Percentiles rank a stretch among this genome's conserved stretches.
phyloP scores from a whole-genome alignment of 768 basidiomycete genomes.

The Pisolithus marmoratus region DNA sequence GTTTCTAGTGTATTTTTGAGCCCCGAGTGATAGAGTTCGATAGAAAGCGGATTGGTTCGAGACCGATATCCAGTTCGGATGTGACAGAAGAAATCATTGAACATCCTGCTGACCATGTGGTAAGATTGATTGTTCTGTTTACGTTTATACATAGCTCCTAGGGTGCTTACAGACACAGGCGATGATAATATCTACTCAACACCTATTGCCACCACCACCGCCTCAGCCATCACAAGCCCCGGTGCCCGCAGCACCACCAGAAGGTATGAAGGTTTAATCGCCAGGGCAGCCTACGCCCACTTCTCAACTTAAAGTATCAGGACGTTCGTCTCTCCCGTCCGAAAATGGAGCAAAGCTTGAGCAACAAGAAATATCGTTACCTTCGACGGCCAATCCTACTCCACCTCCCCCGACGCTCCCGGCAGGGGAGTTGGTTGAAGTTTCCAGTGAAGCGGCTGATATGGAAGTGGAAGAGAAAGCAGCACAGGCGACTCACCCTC shows the following conservation, averaged over 20 bases:
- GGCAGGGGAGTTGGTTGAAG: slow-evolving; percentile 11
- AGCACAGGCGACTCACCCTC: slow-evolving; percentile 20
- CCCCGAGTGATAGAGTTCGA: slow-evolving; percentile 91
- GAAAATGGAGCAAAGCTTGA: slow-evolving; percentile 27
- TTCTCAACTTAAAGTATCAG: slow-evolving; percentile 5
- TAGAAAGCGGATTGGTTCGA: slow-evolving; percentile 52
- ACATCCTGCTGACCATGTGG: slow-evolving; percentile 47
- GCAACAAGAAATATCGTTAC: slow-evolving; percentile 30
- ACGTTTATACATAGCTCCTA: slow-evolving; percentile 2
- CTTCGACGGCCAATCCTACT: slow-evolving; percentile 28
- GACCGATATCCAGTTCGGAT: slow-evolving; percentile 45
- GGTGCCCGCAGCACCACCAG: slow-evolving; percentile 18
- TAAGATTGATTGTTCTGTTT: slow-evolving; percentile 16
- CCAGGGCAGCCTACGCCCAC: background rate
- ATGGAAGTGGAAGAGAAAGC: slow-evolving; percentile 40
- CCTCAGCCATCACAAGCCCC: slow-evolving; percentile 19
- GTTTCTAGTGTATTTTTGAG: slow-evolving; percentile 78
- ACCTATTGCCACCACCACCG: slow-evolving; percentile 46
- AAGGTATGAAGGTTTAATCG: slow-evolving; percentile 15
- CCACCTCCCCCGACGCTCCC: slow-evolving; percentile 18
- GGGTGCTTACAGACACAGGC: slow-evolving; percentile 61
- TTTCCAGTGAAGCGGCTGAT: slow-evolving; percentile 39
- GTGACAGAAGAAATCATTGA: slow-evolving; percentile 74
- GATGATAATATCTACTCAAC: slow-evolving; percentile 87
- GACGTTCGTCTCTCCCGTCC: slow-evolving; percentile 14